phyloP scores from a whole-genome alignment of 2,329 filamentous ascomycete genomes.

The Colletotrichum noveboracense region DNA sequence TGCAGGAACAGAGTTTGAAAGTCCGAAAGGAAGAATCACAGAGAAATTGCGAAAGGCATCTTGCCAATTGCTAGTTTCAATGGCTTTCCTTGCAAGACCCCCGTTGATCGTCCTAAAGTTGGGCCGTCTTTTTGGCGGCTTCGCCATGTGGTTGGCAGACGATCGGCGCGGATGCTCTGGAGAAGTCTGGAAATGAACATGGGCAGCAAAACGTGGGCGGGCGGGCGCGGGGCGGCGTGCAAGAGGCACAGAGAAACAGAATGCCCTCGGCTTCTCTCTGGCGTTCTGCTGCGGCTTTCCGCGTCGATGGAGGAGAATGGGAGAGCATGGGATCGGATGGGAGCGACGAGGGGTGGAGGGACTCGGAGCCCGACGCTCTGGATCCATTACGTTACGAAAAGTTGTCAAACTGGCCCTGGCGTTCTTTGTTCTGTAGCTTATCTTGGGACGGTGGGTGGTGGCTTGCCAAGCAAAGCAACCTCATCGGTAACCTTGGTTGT shows the following conservation, averaged over 20 bases:
- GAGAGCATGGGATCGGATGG: not conserved
- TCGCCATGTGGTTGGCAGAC: not conserved
- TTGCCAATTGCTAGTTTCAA: not conserved
- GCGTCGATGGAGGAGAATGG: not conserved
- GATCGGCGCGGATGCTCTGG: not conserved
- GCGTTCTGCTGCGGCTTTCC: not conserved
- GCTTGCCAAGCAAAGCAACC: not conserved
- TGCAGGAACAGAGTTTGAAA: not conserved
- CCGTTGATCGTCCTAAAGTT: not conserved
- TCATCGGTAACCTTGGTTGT: not conserved
- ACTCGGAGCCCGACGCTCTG: conserved; percentile 6
- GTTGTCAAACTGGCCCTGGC: not conserved
- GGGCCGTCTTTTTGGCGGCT: not conserved
- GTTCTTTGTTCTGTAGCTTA: not conserved
- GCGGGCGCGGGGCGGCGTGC: not conserved
- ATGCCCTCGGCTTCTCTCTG: not conserved
- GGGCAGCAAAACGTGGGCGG: not conserved
- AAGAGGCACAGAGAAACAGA: not conserved
- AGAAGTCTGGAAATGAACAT: not conserved
- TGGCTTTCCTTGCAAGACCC: not conserved
- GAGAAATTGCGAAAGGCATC: not conserved
- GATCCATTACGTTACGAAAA: conserved; percentile 21
- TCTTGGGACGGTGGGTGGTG: not conserved
- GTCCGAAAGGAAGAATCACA: not conserved
- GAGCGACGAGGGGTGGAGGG: not conserved